A percentile compares a stretch with the other conserved stretches of the same genome.
These are phyloP conservation scores for Dactylonectria macrodidyma DNA, from an alignment of 2,329 filamentous ascomycete species.

Conservation along the genomic window DNA sequence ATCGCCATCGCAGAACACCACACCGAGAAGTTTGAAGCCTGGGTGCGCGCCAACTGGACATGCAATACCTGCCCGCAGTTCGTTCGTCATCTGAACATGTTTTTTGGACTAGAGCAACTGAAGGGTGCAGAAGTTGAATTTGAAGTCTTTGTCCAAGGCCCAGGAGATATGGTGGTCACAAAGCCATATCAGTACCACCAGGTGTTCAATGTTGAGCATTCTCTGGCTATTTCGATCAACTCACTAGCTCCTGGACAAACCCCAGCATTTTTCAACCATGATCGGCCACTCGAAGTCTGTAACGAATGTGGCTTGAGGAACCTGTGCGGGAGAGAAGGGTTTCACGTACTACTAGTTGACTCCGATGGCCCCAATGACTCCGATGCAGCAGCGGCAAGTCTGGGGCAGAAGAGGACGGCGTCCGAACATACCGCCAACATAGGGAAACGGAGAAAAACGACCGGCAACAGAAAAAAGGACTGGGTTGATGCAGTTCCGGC, in stretches of 20 bases:
- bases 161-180: slow-evolving; percentile 17
- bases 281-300: slow-evolving; percentile 19
- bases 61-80: slow-evolving; percentile 26
- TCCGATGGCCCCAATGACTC: slow-evolving; percentile 3
- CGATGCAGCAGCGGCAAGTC: not conserved
- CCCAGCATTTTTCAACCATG: slow-evolving; percentile 7
- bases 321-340: slow-evolving; percentile 13
- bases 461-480: too few species aligned
- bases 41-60: slow-evolving; percentile 5
- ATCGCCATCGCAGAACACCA: not conserved
- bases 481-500: too few species aligned
- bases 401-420: not conserved
- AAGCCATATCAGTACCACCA: slow-evolving; percentile 18
- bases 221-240: slow-evolving; percentile 20
- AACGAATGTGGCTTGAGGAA: slow-evolving; percentile 15
- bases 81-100: slow-evolving; percentile 23
- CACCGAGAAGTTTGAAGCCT: slow-evolving; percentile 19
- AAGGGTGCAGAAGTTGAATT: slow-evolving; percentile 4
- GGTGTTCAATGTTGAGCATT: slow-evolving; percentile 11
- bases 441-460: too few species aligned
- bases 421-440: too few species aligned
- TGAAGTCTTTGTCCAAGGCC: not conserved
- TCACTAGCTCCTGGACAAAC: not conserved
- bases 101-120: slow-evolving; percentile 20
- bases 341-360: slow-evolving; percentile 15